Evolutionary conservation across 768 basidiomycete species (phyloP).

Genomic region (Suillus sp.): DNA sequence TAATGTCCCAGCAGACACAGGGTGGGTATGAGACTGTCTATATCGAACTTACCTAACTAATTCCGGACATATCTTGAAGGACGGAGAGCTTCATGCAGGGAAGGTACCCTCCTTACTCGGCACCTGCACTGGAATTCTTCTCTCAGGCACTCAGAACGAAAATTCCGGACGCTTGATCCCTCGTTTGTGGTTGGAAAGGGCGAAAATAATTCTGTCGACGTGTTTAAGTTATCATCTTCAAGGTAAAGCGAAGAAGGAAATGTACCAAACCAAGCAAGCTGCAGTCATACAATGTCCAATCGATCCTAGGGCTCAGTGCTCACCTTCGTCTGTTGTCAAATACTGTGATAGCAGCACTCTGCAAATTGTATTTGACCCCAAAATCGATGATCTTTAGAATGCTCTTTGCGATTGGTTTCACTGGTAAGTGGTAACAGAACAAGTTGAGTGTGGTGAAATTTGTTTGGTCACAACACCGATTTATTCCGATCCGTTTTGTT

Average conservation of each 20-base stretch:
- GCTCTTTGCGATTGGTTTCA: neutral
- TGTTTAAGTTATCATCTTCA: neutral
- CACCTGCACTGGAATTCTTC: neutral
- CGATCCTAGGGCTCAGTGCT: neutral
- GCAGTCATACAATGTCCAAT: neutral
- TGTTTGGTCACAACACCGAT: too few species aligned
- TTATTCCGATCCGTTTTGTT: too few species aligned
- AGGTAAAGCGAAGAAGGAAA: too few species aligned
- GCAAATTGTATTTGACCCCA: neutral
- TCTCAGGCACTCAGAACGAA: neutral
- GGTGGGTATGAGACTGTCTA: conserved; percentile 10
- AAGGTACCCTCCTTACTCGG: conserved; percentile 62
- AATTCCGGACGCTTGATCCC: neutral
- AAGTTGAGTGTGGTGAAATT: too few species aligned
- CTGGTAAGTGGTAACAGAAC: too few species aligned
- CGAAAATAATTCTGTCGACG: neutral
- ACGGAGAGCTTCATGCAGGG: conserved; percentile 49
- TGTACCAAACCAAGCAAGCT: neutral
- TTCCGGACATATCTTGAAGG: conserved; percentile 32
- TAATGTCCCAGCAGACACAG: conserved; percentile 55
- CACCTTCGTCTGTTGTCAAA: neutral
- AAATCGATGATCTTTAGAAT: neutral
- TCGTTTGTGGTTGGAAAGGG: neutral
- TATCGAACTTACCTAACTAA: conserved; percentile 1
- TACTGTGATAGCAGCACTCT: too few species aligned